A percentile compares a stretch with the other conserved stretches of the same genome.
Conservation (phyloP, 75 land plant species). For the Isoetes taiwanensis region DNA sequence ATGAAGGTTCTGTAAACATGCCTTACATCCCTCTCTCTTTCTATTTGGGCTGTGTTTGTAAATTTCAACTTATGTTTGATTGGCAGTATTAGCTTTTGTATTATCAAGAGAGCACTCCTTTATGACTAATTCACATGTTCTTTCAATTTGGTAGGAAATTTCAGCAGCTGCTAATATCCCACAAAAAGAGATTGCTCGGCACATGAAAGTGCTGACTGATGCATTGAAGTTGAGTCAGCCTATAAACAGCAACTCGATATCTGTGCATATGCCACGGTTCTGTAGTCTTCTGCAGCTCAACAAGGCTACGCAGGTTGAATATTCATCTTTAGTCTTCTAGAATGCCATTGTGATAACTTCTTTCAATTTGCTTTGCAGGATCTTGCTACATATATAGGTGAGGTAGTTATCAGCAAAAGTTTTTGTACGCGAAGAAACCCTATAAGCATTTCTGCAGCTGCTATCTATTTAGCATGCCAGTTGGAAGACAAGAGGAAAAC, state of each 20-base stretch:
- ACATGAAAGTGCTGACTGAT: conserved; percentile 73
- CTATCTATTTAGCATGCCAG: conserved; percentile 74
- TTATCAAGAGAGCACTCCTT: background rate
- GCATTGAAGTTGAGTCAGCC: conserved; percentile 80
- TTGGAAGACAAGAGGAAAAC: conserved; percentile 80
- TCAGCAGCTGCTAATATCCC: conserved; percentile 70
- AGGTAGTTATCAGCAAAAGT: conserved; percentile 80
- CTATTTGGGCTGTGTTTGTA: too few species aligned
- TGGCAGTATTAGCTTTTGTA: too few species aligned
- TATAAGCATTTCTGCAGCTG: conserved; percentile 86
- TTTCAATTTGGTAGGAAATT: conserved; percentile 42
- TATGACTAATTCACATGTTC: background rate
- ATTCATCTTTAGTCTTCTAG: background rate
- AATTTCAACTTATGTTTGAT: too few species aligned
- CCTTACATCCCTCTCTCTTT: too few species aligned
- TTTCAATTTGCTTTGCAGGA: conserved; percentile 25
- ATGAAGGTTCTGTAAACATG: too few species aligned
- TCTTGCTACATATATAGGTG: conserved; percentile 78
- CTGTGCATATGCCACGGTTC: conserved; percentile 86
- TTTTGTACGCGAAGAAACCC: conserved; percentile 84
- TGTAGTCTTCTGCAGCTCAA: conserved; percentile 78
- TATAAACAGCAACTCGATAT: conserved; percentile 74
- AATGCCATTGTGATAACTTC: background rate
- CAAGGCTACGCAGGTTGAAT: conserved; percentile 66
- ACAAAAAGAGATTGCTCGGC: conserved; percentile 82